Evolutionary conservation across 768 basidiomycete species (phyloP).

Genomic region (Tricholoma sp.): DNA sequence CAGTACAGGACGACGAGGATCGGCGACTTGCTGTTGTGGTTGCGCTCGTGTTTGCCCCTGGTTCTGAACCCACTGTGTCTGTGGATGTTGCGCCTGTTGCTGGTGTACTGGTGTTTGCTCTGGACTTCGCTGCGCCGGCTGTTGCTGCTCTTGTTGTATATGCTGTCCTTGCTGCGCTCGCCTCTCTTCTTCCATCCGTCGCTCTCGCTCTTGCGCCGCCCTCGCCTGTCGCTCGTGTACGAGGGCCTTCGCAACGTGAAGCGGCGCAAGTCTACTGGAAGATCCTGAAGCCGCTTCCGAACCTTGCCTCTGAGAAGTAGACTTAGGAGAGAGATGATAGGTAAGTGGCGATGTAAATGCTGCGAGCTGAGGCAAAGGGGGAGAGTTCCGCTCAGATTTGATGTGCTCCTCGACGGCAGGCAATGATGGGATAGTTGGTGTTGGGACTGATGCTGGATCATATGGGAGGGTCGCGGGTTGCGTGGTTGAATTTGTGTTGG

Average conservation of each 20-base stretch:
- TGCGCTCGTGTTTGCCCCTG: neutral
- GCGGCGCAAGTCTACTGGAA: neutral
- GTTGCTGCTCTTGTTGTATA: neutral
- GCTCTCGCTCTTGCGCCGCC: neutral
- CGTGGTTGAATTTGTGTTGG: no score
- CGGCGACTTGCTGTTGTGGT: neutral
- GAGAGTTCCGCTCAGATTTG: neutral
- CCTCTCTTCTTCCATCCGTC: neutral
- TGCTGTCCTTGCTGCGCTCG: neutral
- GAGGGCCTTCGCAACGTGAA: neutral
- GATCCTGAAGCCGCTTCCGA: neutral
- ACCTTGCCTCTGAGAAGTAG: neutral
- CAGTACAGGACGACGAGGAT: neutral
- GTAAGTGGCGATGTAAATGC: neutral
- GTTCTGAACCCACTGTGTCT: neutral
- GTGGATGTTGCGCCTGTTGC: neutral
- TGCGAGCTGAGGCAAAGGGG: neutral
- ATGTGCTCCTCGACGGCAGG: neutral
- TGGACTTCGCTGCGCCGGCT: neutral
- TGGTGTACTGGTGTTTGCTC: neutral
- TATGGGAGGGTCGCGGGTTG: neutral
- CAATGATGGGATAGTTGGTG: neutral
- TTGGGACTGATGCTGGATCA: neutral
- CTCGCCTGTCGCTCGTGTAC: neutral
- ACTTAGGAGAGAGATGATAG: neutral